A percentile compares a stretch with the other conserved stretches of the same genome.
Evolutionary conservation across 768 basidiomycete genomes (phyloP).

Genomic region (Suillus plorans): DNA sequence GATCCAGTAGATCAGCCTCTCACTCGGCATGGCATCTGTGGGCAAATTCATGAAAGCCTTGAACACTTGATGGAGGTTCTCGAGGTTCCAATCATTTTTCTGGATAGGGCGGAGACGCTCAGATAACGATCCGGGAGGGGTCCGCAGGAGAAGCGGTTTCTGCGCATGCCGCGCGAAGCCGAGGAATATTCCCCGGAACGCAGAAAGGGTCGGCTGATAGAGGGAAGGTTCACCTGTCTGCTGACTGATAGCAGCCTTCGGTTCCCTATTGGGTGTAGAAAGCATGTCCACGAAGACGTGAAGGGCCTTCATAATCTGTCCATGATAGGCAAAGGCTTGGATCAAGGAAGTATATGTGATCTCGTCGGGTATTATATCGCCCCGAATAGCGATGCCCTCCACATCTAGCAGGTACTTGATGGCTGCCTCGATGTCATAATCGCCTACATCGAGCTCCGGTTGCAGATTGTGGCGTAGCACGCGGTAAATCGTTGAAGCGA

Average conservation of each 20-base stretch:
- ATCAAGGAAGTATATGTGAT: constrained; percentile 70
- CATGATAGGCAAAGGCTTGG: constrained; percentile 70
- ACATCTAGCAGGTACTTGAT: constrained; percentile 38
- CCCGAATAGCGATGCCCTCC: constrained; percentile 45
- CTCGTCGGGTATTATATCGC: constrained; percentile 52
- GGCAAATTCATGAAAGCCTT: constrained; percentile 62
- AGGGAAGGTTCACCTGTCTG: constrained; percentile 27
- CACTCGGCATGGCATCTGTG: constrained; percentile 39
- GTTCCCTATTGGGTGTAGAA: constrained; percentile 40
- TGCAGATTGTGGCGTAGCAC: constrained; percentile 54
- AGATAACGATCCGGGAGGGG: constrained; percentile 15
- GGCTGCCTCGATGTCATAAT: constrained; percentile 38
- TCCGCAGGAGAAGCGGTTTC: constrained; percentile 17
- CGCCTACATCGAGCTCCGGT: constrained; percentile 34
- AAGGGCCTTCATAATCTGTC: constrained; percentile 58
- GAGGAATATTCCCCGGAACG: constrained; percentile 73
- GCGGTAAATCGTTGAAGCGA: constrained; percentile 63
- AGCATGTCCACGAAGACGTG: constrained; percentile 69
- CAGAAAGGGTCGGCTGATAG: constrained; percentile 46
- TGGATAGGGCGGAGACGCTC: constrained; percentile 4
- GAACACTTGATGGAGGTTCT: constrained; percentile 58
- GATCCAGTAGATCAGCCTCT: constrained; percentile 61
- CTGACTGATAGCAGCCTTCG: constrained; percentile 28
- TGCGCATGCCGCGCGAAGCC: constrained; percentile 67
- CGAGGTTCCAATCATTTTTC: constrained; percentile 49